Base-by-base conservation (phyloP, 2,329 filamentous ascomycete genomes). In the Nakataea oryzae region DNA sequence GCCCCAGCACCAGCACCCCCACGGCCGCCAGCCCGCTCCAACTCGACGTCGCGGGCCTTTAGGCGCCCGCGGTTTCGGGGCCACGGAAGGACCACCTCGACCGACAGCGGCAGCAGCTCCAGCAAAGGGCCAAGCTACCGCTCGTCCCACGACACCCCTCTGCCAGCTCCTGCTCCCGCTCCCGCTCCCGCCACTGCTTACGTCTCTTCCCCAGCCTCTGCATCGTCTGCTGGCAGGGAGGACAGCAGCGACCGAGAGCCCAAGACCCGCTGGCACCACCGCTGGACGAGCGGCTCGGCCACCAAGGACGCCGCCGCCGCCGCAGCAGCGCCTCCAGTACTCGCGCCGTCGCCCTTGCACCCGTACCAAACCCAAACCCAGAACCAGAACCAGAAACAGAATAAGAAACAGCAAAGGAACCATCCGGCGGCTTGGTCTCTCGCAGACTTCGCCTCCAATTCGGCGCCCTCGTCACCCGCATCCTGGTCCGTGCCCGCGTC, bases 211-310 rank as follows among this genome's bases (percentile, higher is more conserved):
- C n/a, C n/a, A n/a, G n/a, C 54, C n/a, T 14, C 26, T 57, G 26
- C 54, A 8, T n/a, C 24, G 26, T 21, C 54, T 26, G 34, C 58
- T 60, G 58, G 21, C 57, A 34, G 57, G 57, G 30, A 58, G 34
- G 30, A 30, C 14, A 27, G 30, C 57, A 58, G 30, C 57, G 57
- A 34, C 26, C 24, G 41, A 21, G 41, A 50, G 21, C 41, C 14
- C 57, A 34, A 27, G 57, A 70, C 62, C 66, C 66, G 47, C 66
- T 64, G 61, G 64, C 62, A 59, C 63, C 61, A 60, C 61, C 57
- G 34, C 57, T 41, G 30, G 57, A 30, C 30, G 57, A 41, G 57
- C 24, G 26, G 29, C 17, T 30, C 57, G 30, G 28, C 57, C 30
- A 34, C 57, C 30, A 30, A 29, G 12, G 54, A 21, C 58, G 29